Evolutionary conservation across 2,329 filamentous ascomycete genomes (phyloP).

Genomic region (Dothistroma septosporum): DNA sequence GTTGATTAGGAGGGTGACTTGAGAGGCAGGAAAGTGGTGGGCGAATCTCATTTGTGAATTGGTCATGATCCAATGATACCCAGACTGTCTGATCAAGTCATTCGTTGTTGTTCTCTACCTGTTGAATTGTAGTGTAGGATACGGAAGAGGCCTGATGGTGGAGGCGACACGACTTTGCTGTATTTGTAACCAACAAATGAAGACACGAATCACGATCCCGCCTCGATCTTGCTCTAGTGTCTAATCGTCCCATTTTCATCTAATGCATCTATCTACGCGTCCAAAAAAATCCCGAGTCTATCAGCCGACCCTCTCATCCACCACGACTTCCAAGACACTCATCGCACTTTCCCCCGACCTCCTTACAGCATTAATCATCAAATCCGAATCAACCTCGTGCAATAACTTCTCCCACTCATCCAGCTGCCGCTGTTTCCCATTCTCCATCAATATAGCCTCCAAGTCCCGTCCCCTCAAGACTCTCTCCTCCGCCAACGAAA

Average conservation of each 20-base stretch:
- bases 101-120: neutral
- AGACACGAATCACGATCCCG: neutral
- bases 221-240: neutral
- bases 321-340: constrained; percentile 7
- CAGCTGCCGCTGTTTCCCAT: constrained; percentile 6
- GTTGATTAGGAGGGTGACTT: constrained; percentile 40
- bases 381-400: neutral
- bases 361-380: constrained; percentile 1
- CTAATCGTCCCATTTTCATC: neutral
- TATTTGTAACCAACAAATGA: neutral
- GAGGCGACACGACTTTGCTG: neutral
- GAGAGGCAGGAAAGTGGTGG: neutral
- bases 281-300: neutral
- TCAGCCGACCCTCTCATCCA: neutral
- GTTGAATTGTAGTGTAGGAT: neutral
- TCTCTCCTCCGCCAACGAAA: neutral
- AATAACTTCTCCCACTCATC: constrained; percentile 8
- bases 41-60: neutral
- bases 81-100: neutral
- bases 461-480: constrained; percentile 5
- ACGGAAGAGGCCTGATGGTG: neutral
- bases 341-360: constrained; percentile 1
- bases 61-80: neutral
- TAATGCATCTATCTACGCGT: neutral
- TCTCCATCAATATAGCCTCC: constrained; percentile 7